Evolutionary conservation across 139 green algal species (phyloP), one percentile per base, ranked within the genome.

Genomic region (Coelastrella sp.): DNA sequence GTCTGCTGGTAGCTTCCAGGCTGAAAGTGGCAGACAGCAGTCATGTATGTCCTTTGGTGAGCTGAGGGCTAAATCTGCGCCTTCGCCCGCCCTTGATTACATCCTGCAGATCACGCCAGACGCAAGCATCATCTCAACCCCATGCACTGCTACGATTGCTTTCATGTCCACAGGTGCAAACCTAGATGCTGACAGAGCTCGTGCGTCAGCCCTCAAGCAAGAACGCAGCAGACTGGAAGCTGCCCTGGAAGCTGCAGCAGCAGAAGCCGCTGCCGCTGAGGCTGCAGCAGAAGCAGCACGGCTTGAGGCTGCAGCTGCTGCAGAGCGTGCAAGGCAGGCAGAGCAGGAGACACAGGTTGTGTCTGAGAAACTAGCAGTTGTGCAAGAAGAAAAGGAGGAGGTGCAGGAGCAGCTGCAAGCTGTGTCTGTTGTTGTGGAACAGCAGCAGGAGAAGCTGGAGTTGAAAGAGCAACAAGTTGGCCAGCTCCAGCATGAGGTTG

Each of bases 401-500:
- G 54, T 88, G 17, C 20, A 54, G 7, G 54, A 75, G 68, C 47
- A 80, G 83, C 83, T 88, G 54, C 17, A 81, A 19, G 7, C 54
- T 54, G 83, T 68, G 20, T 57, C 5, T 57, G 83, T 80, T 66
- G 83, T 80, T 56, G 83, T 80, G 5, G 68, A 80, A 32, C 83
- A 88, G 68, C 83, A 88, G 83, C 68, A 80, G 68, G 54, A 73
- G 83, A 22, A 61, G 32, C 65, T 87, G 82, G 10, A 79, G 65
- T 7, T 47, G 22, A 87, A 65, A 32, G 17, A 54, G 19, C 80
- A 80, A 68, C 83, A 88, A 68, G 68, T 88, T 7, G 83, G 66
- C 4, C 54, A 80, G 54, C 83, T 88, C 32, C 83, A 88, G 68
- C 68, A 71, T n/a, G 83, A 68, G 54, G 68, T 88, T 54, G 66